Evolutionary conservation across 2,329 filamentous ascomycete species (phyloP), one percentile per base, ranked within the genome.

Genomic region (Arachnomyces sp.): DNA sequence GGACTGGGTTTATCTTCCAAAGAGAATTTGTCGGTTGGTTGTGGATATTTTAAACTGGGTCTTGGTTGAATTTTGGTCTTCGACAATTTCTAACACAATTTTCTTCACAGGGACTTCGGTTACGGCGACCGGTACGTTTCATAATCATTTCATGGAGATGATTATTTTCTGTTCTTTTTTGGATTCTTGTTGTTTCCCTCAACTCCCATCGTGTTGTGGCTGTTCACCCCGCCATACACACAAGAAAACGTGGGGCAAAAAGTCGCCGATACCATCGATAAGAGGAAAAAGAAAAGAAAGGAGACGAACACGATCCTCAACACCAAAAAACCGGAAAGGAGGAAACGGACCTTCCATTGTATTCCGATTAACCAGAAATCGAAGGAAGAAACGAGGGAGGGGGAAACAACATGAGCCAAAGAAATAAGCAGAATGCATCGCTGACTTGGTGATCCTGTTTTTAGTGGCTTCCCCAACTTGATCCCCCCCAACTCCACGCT

Each of bases 401-500:
- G 31, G n/a, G 30, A 29, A 39, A 29, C 9, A 5, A 25, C 9
- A 25, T 9, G 20, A 25, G 20, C 20, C 20, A 28, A 13, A 32
- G 20, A 30, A 20, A 40, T 18, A 9, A 33, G 4, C 29, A 28
- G 20, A 25, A 32, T 16, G 17, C 34, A 34, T 33, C 12, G 15
- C 38, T 32, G 28, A 43, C 31, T 40, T 28, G 40, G 52, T 60
- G 43, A 57, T 49, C 14, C 40, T 35, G 18, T 34, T 45, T 37
- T 41, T 41, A 88, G 84, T 52, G 87, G 86, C 41, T 92, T 89
- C 70, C 78, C 82, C 28, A 81, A 79, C 42, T 71, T 81, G 55
- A 93, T 94, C 48, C 87, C 87, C 45, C 65, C 79, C 30, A 77
- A 82, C 54, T 69, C 85, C n/a, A 78, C 73, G 49, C 73, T 94